Base-by-base conservation (phyloP, 2,329 filamentous ascomycete species). In the Madurella mycetomatis region DNA sequence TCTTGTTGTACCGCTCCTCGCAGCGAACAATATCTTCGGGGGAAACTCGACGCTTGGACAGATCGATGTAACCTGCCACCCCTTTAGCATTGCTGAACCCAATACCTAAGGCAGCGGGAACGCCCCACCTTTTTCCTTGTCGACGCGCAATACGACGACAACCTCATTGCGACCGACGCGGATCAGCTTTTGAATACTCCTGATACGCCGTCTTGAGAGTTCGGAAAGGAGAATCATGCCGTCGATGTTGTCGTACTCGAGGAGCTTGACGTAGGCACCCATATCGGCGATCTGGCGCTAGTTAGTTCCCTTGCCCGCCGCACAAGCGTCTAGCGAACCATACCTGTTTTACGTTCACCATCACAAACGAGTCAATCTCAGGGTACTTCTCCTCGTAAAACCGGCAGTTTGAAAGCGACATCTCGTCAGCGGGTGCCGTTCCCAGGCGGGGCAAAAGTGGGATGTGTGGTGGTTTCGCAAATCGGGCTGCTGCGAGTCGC, bases 191-290 rank as follows among this genome's bases (percentile, higher is more conserved):
- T 99, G 95, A 68, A 99, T 99, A 82, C 86, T 91, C 79, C 94
- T 82, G 69, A 99, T 99, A 87, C 94, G 94, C 83, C 94, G 85
- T 81, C 94, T 86, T 56, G 95, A 99, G 61, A 99, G 84, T 76
- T 99, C 94, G 67, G 90, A 96, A 63, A 99, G 90, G 64, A 99
- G 80, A 69, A 99, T 99, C 95, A 99, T 99, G 84, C 94, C 94
- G 72, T 99, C 95, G 69, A 99, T 99, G 78, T 97, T 96, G 76
- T 99, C 94, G 77, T 99, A 99, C 78, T 99, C 94, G 66, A 99
- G 87, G 53, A 99, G 86, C 79, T 99, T 99, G 70, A 99, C 95
- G 73, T 99, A 99, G 67, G 95, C 94, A 73, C 94, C 94, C 95
- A 99, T 99, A 76, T 99, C 95, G 73, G 94, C 94, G 71, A 99